Evolutionary conservation across 805 yeast species (phyloP), one percentile per base, ranked within the genome.

Genomic region (Nematodospora valgi): DNA sequence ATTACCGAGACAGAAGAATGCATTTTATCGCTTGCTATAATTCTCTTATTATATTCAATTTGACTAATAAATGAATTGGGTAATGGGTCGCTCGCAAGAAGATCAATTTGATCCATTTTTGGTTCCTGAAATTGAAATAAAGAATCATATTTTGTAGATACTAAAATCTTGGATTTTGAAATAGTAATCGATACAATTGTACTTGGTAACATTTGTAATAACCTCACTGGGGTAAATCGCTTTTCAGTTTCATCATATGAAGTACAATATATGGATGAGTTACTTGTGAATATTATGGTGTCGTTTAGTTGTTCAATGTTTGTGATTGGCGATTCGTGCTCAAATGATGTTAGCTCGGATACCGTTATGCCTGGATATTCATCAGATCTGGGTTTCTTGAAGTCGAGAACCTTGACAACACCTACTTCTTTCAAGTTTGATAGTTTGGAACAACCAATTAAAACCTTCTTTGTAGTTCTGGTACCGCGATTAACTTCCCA

Each of bases 61-160:
- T 55, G 64, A 34, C 60, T 66, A 6, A 60, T 52, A 19, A 61
- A 46, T 14, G 57, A 45, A 16, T 62, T 62, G 2, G 68, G 56
- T 3, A 49, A 38, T 2, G 65, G 61, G 38, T 67, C 71, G 24
- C 55, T 56, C 3, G 51, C 49, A 21, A 32, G 24, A 6, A 46
- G 52, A 31, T 28, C 28, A 13, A 27, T 32, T 32, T 30, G 40
- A 14, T 14, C 13, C 10, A 35, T 5, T 16, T 23, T 29, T 2
- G 25, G 24, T 18, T 52, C 52, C 11, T 34, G 34, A 39, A 64
- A 64, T 23, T 49, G 57, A 31, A 46, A 54, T 0, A 62, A 40
- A 1, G 73, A 67, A 40, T 67, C 72, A 29, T 46, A 45, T 16
- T 49, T 51, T 3, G 72, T 64, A 22, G 54, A 58, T 18, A 61